Percentiles rank a stretch among this genome's conserved stretches.
phyloP scores from a whole-genome alignment of 495 filamentous ascomycete species.

The Chaetomium cochliodes region DNA sequence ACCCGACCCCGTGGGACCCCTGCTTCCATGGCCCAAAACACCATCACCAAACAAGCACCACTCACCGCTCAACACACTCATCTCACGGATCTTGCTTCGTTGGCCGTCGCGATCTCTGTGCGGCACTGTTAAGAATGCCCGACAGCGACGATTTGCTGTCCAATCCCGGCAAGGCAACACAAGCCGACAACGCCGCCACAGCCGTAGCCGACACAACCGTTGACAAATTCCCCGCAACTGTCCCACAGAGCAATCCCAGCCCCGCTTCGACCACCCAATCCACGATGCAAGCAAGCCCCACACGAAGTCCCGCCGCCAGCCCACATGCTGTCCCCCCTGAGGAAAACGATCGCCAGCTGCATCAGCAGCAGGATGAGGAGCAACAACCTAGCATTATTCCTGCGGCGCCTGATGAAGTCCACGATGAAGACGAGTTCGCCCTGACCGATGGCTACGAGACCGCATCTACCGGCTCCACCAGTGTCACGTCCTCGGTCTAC shows the following conservation, averaged over 20 bases:
- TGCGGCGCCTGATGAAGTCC: slow-evolving; percentile 18
- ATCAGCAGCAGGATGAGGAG: background rate
- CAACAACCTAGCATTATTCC: slow-evolving; percentile 23
- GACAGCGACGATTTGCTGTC: background rate
- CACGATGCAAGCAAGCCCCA: background rate
- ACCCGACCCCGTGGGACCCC: too few relatives aligned
- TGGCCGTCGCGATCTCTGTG: background rate
- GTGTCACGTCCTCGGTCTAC: slow-evolving; percentile 44
- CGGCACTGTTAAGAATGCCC: slow-evolving; percentile 1
- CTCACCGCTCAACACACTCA: background rate
- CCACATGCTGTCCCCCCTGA: slow-evolving; percentile 2
- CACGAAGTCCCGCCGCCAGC: slow-evolving; percentile 3
- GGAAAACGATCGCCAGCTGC: background rate
- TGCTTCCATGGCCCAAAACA: too few relatives aligned
- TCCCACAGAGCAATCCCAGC: slow-evolving; percentile 1
- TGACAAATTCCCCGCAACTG: background rate
- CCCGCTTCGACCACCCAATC: background rate
- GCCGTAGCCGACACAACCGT: background rate
- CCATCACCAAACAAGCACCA: background rate
- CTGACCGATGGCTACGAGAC: slow-evolving; percentile 35
- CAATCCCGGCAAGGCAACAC: background rate
- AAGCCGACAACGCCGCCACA: background rate
- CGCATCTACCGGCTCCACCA: slow-evolving; percentile 32
- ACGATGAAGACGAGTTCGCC: slow-evolving; percentile 33
- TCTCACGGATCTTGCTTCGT: background rate